Evolutionary conservation across 1,139 yeast genomes (phyloP).

Genomic region (Saccharomyces uvarum): DNA sequence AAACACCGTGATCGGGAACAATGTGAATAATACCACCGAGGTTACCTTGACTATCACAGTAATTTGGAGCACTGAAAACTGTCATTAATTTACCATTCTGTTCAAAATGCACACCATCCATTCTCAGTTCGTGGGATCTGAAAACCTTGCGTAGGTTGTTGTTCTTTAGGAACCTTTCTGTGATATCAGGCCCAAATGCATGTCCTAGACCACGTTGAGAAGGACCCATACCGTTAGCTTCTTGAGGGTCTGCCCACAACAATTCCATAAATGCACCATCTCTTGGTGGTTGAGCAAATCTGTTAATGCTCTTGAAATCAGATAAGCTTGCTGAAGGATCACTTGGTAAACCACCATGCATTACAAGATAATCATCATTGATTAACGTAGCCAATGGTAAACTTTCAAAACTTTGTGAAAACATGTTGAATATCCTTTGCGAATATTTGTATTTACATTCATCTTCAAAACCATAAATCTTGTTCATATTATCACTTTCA

Average conservation of each 20-base stretch:
- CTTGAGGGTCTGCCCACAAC: constrained; percentile 96
- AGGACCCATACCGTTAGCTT: constrained; percentile 66
- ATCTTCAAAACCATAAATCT: constrained; percentile 91
- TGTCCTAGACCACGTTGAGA: constrained; percentile 93
- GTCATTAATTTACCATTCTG: constrained; percentile 83
- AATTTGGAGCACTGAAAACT: constrained; percentile 94
- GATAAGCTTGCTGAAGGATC: constrained; percentile 62
- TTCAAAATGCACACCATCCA: constrained; percentile 82
- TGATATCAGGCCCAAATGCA: constrained; percentile 95
- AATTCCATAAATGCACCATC: constrained; percentile 94
- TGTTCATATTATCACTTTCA: constrained; percentile 95
- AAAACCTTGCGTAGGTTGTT: constrained; percentile 74
- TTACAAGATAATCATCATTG: constrained; percentile 67
- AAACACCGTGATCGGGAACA: constrained; percentile 28
- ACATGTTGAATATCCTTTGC: constrained; percentile 74
- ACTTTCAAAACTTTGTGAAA: constrained; percentile 78
- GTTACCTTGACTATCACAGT: constrained; percentile 89
- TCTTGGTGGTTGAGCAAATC: constrained; percentile 79
- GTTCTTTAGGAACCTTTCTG: constrained; percentile 62
- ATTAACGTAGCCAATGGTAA: constrained; percentile 82
- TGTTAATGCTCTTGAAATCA: constrained; percentile 64
- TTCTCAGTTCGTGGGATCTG: constrained; percentile 91
- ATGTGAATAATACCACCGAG: constrained; percentile 79
- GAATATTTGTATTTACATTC: constrained; percentile 89
- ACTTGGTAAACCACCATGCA: constrained; percentile 94